Base-by-base conservation (phyloP, 177 flowering plant species). In the Tripterygium wilfordii region DNA sequence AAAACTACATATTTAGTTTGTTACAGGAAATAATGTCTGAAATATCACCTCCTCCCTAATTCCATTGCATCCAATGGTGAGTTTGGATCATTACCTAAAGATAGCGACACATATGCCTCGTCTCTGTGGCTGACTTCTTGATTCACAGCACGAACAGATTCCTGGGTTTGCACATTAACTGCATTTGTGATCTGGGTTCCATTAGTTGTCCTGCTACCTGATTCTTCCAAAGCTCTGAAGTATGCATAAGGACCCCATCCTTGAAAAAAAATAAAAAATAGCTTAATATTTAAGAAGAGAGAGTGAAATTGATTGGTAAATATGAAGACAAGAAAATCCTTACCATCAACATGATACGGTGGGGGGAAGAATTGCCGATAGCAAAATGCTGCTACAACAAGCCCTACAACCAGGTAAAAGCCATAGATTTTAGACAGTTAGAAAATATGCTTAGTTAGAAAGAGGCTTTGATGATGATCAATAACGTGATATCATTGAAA, bases 201-300 rank as follows among this genome's bases (percentile, higher is more conserved):
- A 21, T 47, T n/a, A n/a, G n/a, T 60, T 12, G 50, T 25, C 40
- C 35, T 41, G 36, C n/a, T 22, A 10, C 43, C 47, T 19, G 60
- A 42, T 48, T 71, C 83, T 52, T 75, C 80, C 56, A 59, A 9
- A 25, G 63, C 63, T 10, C 43, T 57, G 45, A 79, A 76, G 61
- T 74, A 79, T 30, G 79, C 88, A 47, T 76, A 77, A 28, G 88
- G 75, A 2, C 83, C 76, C 84, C 84, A 85, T 33, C 88, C 83
- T 79, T 45, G 46, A 19, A 50, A 21, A 24, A 30, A 26, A 40
- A 20, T 2, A 18, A 24, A 18, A 9, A 5, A 47, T 15, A 22
- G 20, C 22, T 27, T 16, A 39, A 36, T 36, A 4, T 2, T 10
- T 38, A 2, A 35, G 17, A 47, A 17, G 3, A 19, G n/a, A 27